These are phyloP conservation scores for Pleurotus cornucopiae DNA, from an alignment of 768 basidiomycete species.

Conservation along the genomic window DNA sequence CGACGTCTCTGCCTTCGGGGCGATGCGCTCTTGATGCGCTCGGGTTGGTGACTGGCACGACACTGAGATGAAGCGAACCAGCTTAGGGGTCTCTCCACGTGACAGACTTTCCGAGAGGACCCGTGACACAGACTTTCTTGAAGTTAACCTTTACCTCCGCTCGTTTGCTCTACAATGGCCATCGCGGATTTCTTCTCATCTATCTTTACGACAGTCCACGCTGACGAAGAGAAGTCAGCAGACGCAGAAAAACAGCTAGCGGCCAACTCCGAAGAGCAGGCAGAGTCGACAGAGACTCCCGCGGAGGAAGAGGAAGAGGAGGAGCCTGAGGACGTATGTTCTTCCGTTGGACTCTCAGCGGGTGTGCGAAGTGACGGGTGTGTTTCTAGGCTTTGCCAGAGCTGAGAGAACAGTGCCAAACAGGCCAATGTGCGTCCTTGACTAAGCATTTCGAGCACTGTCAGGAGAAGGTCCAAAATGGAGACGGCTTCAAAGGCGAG, in stretches of 20 bases:
- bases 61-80: too few species aligned
- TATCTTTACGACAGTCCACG: slow-evolving; percentile 38
- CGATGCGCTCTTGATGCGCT: too few species aligned
- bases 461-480: slow-evolving; percentile 79
- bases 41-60: too few species aligned
- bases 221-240: slow-evolving; percentile 31
- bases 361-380: too few species aligned
- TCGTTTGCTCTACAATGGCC: slow-evolving; percentile 10
- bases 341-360: not conserved
- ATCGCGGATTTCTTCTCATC: slow-evolving; percentile 43
- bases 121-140: not conserved
- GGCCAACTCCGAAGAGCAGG: slow-evolving; percentile 33
- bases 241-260: slow-evolving; percentile 54
- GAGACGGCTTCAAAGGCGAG: slow-evolving; percentile 84
- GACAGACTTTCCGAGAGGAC: not conserved
- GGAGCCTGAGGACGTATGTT: slow-evolving; percentile 82
- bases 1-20: too few species aligned
- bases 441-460: slow-evolving; percentile 88
- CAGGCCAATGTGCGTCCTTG: slow-evolving; percentile 60
- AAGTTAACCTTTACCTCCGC: not conserved
- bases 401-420: slow-evolving; percentile 74
- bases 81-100: not conserved
- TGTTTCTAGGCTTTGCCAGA: slow-evolving; percentile 54
- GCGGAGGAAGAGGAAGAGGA: slow-evolving; percentile 41
- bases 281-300: slow-evolving; percentile 27